Evolutionary conservation across 1,284 basidiomycete genomes (phyloP).

Genomic region (Tylopilus orsonianus): DNA sequence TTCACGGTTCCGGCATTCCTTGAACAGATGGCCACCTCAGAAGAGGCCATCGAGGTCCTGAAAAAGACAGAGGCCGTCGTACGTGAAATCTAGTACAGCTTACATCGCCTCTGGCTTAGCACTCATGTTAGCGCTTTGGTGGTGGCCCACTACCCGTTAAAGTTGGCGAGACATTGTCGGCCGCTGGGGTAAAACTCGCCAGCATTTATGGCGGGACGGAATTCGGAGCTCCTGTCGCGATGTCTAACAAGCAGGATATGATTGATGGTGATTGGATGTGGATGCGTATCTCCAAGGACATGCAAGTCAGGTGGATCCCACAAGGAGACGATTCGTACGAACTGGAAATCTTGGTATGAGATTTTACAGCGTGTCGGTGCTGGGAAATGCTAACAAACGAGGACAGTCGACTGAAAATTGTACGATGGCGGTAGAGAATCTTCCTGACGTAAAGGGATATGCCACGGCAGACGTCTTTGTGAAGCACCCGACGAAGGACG

Average conservation of each 20-base stretch:
- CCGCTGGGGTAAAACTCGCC: constrained; percentile 18
- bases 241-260: background rate
- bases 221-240: constrained; percentile 10
- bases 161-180: constrained; percentile 15
- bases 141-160: constrained; percentile 23
- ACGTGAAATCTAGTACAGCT: constrained; percentile 1
- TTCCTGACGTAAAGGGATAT: constrained; percentile 29
- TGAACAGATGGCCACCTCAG: constrained; percentile 9
- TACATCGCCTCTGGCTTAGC: no score
- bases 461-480: constrained; percentile 30
- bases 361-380: background rate
- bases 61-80: constrained; percentile 14
- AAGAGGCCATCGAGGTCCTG: constrained; percentile 6
- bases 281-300: constrained; percentile 15
- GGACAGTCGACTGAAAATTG: background rate
- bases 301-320: constrained; percentile 25
- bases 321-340: constrained; percentile 31
- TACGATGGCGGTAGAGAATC: constrained; percentile 27
- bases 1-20: constrained; percentile 18
- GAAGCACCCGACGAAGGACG: constrained; percentile 30
- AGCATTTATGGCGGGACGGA: constrained; percentile 26
- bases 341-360: constrained; percentile 26
- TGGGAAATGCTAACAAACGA: background rate
- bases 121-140: background rate
- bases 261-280: constrained; percentile 31